Evolutionary conservation across 108 stramenopile species (phyloP), one percentile per base, ranked within the genome.

Genomic region (Halocafeteria seosinensis): DNA sequence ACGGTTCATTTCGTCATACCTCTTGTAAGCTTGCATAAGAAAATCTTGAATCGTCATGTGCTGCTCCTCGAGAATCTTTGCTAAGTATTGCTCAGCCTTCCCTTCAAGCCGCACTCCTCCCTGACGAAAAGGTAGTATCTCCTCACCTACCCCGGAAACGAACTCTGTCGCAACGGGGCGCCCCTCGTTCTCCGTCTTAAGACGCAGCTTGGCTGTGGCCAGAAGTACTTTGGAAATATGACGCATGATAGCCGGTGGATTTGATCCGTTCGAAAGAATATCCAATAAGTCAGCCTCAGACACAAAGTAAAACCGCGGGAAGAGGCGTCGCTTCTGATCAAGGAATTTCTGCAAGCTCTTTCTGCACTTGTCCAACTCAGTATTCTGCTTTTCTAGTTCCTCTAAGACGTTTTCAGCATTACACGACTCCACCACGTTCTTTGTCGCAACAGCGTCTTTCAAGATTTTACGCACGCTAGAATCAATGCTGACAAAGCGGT

Each of bases 31-130:
- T 28, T 9, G 8, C 53, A 12, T 31, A 9, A 5, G 53, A 8
- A 5, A 55, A 8, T 5, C 53, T 55, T 55, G 9, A 5, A 55
- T 28, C 5, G 53, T 5, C 53, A 9, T 55, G 30, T 12, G 5
- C 53, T 55, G 53, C 30, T 31, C 53, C 8, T 5, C 5, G 30
- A 55, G 53, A 28, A 55, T 8, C 12, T 28, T 31, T 5, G 53
- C 83, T 75, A 85, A 78, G 76, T 87, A 87, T 13, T 78, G 72
- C 65, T 87, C 87, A 27, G 85, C 87, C 69, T 87, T 86, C 55
- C 87, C 87, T 55, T 78, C 75, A 0, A 87, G 81, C 2, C 81
- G 78, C 11, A 87, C 77, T n/a, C n/a, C n/a, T 4, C 73, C 70
- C 12, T 82, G 77, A 37, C 83, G 80, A 58, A 87, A 87, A 11